phyloP scores from a whole-genome alignment of 768 basidiomycete species.

The Coprinopsis marcescibilis region DNA sequence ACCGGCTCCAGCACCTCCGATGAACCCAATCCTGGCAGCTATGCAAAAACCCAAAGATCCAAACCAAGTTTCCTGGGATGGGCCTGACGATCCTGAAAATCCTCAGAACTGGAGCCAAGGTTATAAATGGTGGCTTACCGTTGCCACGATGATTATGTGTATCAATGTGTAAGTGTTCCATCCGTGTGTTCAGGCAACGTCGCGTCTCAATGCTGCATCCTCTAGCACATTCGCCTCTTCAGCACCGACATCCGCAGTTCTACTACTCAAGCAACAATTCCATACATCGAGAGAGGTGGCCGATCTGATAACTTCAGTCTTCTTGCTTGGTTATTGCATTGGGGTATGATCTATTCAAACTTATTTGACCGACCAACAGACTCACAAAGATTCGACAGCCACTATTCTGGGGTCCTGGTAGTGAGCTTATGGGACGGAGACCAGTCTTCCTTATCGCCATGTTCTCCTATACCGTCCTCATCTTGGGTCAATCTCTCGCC shows the following conservation, averaged over 20 bases:
- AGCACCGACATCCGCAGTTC: conserved; percentile 39
- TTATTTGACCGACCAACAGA: background rate
- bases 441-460: conserved; percentile 49
- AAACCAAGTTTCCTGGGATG: conserved; percentile 47
- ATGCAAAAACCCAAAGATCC: too few species aligned
- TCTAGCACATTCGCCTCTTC: conserved; percentile 60
- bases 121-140: conserved; percentile 45
- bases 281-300: conserved; percentile 35
- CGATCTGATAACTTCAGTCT: conserved; percentile 43
- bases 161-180: conserved; percentile 56
- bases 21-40: too few species aligned
- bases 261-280: conserved; percentile 33
- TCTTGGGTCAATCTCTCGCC: conserved; percentile 56
- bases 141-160: conserved; percentile 39
- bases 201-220: too few species aligned
- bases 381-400: conserved; percentile 31
- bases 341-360: conserved; percentile 28
- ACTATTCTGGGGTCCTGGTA: conserved; percentile 55
- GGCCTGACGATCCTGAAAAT: conserved; percentile 47
- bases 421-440: conserved; percentile 51
- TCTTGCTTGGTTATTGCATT: conserved; percentile 48
- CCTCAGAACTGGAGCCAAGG: conserved; percentile 47
- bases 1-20: too few species aligned
- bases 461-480: conserved; percentile 45
- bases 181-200: too few species aligned